Conservation (phyloP, 306 rosid species). For the Corylus avellana region DNA sequence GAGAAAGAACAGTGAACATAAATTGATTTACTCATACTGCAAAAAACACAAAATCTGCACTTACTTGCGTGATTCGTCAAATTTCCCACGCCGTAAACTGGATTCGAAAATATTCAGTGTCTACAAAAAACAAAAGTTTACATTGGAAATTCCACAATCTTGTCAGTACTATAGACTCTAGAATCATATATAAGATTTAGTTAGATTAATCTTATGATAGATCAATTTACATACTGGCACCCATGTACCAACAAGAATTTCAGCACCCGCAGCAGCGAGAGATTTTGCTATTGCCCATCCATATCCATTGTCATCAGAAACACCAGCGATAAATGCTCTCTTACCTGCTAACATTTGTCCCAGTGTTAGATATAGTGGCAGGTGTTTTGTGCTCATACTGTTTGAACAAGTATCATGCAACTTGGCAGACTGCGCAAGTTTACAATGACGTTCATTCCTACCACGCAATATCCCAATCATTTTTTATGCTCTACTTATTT, state of each 20-base stretch:
- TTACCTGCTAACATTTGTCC: constrained; percentile 53
- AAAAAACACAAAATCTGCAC: not conserved
- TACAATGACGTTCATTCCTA: no score
- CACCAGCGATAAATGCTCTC: constrained; percentile 94
- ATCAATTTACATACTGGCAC: constrained; percentile 74
- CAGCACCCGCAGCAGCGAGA: constrained; percentile 96
- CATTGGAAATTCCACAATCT: constrained; percentile 27
- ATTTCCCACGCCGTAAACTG: constrained; percentile 88
- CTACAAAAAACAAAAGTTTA: constrained; percentile 38
- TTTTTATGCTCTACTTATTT: no score
- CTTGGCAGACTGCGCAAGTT: no score
- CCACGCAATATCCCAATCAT: no score
- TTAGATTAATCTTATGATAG: not conserved
- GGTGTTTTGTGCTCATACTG: not conserved
- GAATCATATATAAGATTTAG: not conserved
- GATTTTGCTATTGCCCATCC: constrained; percentile 99
- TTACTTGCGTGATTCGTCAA: constrained; percentile 84
- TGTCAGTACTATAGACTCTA: not conserved
- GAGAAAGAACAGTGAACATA: not conserved
- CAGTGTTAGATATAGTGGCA: not conserved
- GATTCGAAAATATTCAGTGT: constrained; percentile 94
- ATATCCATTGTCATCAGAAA: constrained; percentile 94
- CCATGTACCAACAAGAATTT: constrained; percentile 97
- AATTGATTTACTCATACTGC: not conserved
- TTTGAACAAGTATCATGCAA: not conserved